Base-by-base conservation (phyloP, 805 yeast genomes). In the Yarrowia porcina region DNA sequence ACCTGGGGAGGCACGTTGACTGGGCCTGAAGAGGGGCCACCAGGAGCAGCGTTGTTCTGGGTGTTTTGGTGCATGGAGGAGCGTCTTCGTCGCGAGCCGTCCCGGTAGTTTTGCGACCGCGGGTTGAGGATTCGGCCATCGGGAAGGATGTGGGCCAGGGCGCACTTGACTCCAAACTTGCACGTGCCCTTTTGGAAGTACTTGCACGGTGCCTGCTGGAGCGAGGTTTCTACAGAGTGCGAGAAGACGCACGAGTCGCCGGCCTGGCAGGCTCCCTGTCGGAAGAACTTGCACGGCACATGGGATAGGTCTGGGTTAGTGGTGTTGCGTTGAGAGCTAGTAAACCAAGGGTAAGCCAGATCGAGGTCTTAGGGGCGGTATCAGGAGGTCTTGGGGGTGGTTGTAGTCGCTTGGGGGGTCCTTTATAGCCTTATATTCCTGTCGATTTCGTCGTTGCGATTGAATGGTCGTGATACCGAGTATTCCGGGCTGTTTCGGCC, bases 111-210 rank as follows among this genome's bases (percentile, higher is more conserved):
- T 35, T 47, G 61, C 36, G 61, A 41, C 6, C 52, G 66, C 3
- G 66, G 70, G 70, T 88, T 89, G 18, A 89, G 87, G 45, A 89
- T 78, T n/a, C 90, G 82, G 0, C 97, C 97, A 69, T 92, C 96
- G 0, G 97, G 96, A 41, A 89, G 75, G 64, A 89, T 81, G 75
- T 93, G 99, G 7, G 96, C 96, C 70, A 93, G 82, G 1, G 97
- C 98, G 77, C 99, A 93, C 70, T 91, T 92, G 59, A 83, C 78
- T 4, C 99, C 99, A 74, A 93, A 93, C 75, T 91, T 91, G 75
- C 99, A 93, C 71, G 91, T 90, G n/a, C 98, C 98, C 71, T 89
- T 89, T 70, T 88, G 94, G 74, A 90, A 93, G 75, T 92, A 93
- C 78, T 91, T 92, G 80, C 99, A 93, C 7, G 92, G 90, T 2